Base-by-base conservation (phyloP, 257 asterid genomes). In the Galeopsis tetrahit region DNA sequence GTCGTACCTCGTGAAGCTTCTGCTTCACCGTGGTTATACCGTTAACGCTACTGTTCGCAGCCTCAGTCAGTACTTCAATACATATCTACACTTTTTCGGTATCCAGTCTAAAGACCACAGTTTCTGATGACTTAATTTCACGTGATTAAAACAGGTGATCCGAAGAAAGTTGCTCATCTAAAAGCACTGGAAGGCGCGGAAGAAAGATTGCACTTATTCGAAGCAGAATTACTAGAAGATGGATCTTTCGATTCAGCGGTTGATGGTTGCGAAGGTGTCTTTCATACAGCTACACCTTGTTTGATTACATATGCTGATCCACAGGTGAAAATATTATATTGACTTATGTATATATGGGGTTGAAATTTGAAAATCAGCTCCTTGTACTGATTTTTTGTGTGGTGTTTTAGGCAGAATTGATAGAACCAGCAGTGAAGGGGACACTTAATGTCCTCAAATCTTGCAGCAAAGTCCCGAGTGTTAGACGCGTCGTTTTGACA, bases 371-470 rank as follows among this genome's bases (percentile, higher is more conserved):
- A 21, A 21, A 21, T 21, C 28, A 21, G 28, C 28, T 21, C 28
- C 28, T 21, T 21, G 28, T 21, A 21, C 1, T 21, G 28, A 21
- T 21, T 21, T 21, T 21, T 21, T 21, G 28, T 21, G 0, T 21
- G 28, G 28, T 49, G 5, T 4, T 49, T 39, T 14, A 86, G 89
- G 83, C 58, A 52, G 80, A 86, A 48, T 56, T 86, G 39, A 32
- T 84, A 15, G 88, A 28, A 31, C 63, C 63, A 28, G 63, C 63
- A 31, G 63, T 57, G 7, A 31, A 57, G 28, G 63, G 39, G 64
- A 84, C 92, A 4, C 71, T 84, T 10, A 86, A 82, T 35, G 84
- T 86, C 61, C 80, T 86, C 6, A 48, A 31, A 33, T 76, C 91
- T 7, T 84, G 91, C 70, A 61, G 49, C 38, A 82, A 68, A 65